Percentiles rank a stretch among this genome's conserved stretches.
Conservation (phyloP, 2,329 filamentous ascomycete species). For the Tolypocladium ophioglossoides region DNA sequence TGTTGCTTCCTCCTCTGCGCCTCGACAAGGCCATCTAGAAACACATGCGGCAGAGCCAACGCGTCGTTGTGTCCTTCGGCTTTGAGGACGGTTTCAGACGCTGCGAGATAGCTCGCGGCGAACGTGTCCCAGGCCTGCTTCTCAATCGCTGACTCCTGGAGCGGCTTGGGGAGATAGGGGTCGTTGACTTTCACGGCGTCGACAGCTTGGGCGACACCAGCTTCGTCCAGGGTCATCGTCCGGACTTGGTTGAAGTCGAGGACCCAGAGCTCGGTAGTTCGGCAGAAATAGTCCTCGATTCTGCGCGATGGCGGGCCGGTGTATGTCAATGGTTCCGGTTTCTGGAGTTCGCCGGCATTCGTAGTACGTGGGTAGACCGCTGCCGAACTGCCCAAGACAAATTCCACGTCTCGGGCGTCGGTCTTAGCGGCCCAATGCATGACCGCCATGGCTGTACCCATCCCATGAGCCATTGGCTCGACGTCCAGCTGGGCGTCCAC, state of each 20-base stretch:
- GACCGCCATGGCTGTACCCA: constrained; percentile 16
- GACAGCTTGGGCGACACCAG: constrained; percentile 9
- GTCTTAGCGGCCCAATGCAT: constrained; percentile 20
- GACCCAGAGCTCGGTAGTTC: constrained; percentile 14
- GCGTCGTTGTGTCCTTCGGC: no score
- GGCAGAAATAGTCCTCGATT: constrained; percentile 4
- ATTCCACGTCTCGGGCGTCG: constrained; percentile 20
- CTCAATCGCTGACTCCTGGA: neutral
- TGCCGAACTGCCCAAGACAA: constrained; percentile 15
- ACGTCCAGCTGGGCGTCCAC: constrained; percentile 11
- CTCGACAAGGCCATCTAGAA: no score
- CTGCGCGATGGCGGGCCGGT: neutral
- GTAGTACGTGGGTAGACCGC: no score
- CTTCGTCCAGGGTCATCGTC: constrained; percentile 9
- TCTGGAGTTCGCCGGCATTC: no score
- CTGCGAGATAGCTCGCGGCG: neutral
- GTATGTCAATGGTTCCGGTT: neutral
- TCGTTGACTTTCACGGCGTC: constrained; percentile 11
- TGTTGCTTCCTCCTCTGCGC: no score
- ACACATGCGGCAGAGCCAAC: no score
- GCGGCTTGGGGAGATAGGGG: constrained; percentile 11
- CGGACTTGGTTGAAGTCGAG: constrained; percentile 20
- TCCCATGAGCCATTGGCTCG: constrained; percentile 7
- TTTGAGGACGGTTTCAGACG: neutral
- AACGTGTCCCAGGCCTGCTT: constrained; percentile 6